Evolutionary conservation across 352 stramenopile species (phyloP).

Genomic region (Thraustochytrium sp.): DNA sequence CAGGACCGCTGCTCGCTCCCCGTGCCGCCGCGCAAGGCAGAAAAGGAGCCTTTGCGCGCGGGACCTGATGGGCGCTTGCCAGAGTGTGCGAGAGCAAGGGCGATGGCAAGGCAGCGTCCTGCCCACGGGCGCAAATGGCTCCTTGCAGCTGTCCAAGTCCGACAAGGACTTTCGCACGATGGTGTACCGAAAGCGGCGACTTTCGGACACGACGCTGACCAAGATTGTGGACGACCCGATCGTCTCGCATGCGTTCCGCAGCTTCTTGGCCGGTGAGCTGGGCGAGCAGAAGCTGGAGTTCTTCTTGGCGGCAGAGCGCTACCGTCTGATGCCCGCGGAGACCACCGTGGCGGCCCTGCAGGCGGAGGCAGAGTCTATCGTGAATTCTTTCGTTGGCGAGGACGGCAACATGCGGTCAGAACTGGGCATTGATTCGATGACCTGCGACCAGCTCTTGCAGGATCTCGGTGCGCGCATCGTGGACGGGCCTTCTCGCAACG

Average conservation of each 20-base stretch:
- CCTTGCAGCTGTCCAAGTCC: not conserved
- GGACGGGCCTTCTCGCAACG: not conserved
- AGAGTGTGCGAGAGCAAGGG: not conserved
- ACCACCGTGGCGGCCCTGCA: not conserved
- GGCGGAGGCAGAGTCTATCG: not conserved
- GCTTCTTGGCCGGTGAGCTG: constrained; percentile 23
- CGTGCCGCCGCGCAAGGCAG: no score
- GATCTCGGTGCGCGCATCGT: not conserved
- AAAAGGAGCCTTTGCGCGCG: no score
- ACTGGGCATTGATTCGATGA: not conserved
- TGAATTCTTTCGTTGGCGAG: not conserved
- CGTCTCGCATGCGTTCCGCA: not conserved
- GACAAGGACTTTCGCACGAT: constrained; percentile 42
- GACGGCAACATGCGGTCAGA: not conserved
- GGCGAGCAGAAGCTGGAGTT: constrained; percentile 42
- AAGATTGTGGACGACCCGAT: constrained; percentile 29
- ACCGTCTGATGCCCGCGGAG: not conserved
- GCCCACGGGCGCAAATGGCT: not conserved
- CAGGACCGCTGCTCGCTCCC: no score
- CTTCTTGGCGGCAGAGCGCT: not conserved
- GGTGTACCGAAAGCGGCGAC: constrained; percentile 41
- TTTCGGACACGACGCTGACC: constrained; percentile 26
- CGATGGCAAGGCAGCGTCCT: not conserved
- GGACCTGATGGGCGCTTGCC: not conserved
- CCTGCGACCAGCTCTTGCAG: not conserved